Base-by-base conservation (phyloP, 208 protist species). In the Acanthamoeba royreba region DNA sequence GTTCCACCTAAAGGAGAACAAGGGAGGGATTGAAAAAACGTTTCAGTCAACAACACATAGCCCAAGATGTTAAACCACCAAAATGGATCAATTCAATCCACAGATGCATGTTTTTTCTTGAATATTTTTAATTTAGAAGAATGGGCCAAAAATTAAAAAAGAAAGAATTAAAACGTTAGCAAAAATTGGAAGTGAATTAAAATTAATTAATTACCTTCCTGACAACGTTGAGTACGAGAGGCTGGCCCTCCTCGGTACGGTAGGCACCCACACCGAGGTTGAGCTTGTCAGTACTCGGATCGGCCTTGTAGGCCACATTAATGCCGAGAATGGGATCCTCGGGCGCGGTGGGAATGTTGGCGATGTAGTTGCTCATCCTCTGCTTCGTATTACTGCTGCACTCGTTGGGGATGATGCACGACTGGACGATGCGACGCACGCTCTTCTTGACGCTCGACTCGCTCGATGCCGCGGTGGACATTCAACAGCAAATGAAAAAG, bases 221-320 rank as follows among this genome's bases (percentile, higher is more conserved):
- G 11, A 99, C 98, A 25, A 96, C 97, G 31, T 94, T 93, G 0
- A 99, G 97, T 3, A 99, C 98, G 74, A 98, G 97, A n/a, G 99
- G 98, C 81, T 97, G 96, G 7, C 98, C 99, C 2, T 98, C 81
- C 31, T 99, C 98, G 55, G 98, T 98, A 89, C 99, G 97, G 96
- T 99, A 99, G 40, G 99, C 99, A 49, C 99, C 99, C 72, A 99
- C 98, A 69, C 98, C 97, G 45, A 99, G 97, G 95, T 99, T 98
- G 3, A 99, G 97, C 96, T 99, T 99, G 13, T 96, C 95, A 33
- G 97, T 96, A 42, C 92, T 77, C 11, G 95, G 63, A 93, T 99
- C 98, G 55, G 92, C 92, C 31, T 96, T 94, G 87, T 91, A 98
- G 2, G 95, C 94, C 15, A 47, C 35, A 15, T 33, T 94, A 1